Base-by-base conservation (phyloP, 1,284 basidiomycete genomes). In the Phellopilus nigrolimitatus region DNA sequence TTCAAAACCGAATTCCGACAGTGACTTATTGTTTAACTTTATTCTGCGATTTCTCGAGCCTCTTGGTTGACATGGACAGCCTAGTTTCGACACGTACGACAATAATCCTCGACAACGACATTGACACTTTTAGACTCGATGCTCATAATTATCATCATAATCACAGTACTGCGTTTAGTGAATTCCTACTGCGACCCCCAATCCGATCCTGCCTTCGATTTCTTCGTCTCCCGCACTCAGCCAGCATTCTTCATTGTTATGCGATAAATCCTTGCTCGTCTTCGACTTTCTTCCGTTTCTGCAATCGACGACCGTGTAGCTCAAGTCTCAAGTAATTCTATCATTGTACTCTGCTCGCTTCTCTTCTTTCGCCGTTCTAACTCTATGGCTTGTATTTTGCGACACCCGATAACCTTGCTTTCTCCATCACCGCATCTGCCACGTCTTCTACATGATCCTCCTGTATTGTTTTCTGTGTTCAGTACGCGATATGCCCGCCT, bases 11-110 rank as follows among this genome's bases (percentile, higher is more conserved):
- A 55, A 13, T 12, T 41, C n/a, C 53, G 49, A 7, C 44, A 50
- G 17, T 55, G 45, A 55, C 25, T 55, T 51, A 55, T 51, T 46
- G 28, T n/a, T n/a, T 53, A 48, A 28, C 2, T 33, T 44, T 48
- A 47, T 37, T n/a, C 19, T 31, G 39, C 33, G 12, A 27, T 25
- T 43, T 17, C 27, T 17, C 19, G 22, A 24, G 36, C n/a, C 40
- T 38, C 30, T 49, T 39, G 40, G 17, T 43, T 45, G 33, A 39
- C 28, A 49, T 24, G 41, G 31, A 30, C 34, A 39, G 33, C 19
- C 44, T 40, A 46, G 19, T 15, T 33, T 24, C 21, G 15, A 10
- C 21, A 28, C 22, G 25, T 19, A 28, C 24, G 40, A 34, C 47
- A 41, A 49, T n/a, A 17, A 44, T 9, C 6, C 34, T n/a, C 34